Evolutionary conservation across 1,139 yeast genomes (phyloP).

Genomic region (Wickerhamiella pararugosa): DNA sequence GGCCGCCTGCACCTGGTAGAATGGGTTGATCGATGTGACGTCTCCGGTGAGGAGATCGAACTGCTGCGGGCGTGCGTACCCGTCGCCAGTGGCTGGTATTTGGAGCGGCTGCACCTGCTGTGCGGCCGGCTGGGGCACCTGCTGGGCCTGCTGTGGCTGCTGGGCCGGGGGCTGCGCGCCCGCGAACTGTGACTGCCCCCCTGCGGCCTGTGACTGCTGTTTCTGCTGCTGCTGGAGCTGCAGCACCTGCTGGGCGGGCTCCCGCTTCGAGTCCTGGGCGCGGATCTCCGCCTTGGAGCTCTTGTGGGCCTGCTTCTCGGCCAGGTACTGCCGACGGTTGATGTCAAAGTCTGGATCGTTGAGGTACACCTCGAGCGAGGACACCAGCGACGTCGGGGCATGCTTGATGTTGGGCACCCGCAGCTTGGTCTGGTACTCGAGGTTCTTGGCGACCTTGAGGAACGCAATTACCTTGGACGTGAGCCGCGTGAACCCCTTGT

Average conservation of each 20-base stretch:
- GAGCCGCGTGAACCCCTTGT: constrained; percentile 71
- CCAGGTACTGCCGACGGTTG: constrained; percentile 62
- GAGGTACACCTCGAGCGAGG: constrained; percentile 75
- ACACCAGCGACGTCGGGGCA: constrained; percentile 87
- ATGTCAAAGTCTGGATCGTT: constrained; percentile 73
- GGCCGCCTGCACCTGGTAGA: constrained; percentile 5
- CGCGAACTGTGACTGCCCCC: background rate
- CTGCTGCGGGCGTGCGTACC: background rate
- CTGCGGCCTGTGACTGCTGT: background rate
- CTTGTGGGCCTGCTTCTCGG: constrained; percentile 37
- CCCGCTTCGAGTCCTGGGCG: constrained; percentile 15
- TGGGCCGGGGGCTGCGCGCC: constrained; percentile 12
- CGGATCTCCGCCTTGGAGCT: constrained; percentile 13
- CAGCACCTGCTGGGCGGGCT: constrained; percentile 12
- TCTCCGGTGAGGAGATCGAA: constrained; percentile 6
- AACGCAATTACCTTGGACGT: constrained; percentile 81
- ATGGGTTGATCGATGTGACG: constrained; percentile 3
- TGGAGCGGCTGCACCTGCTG: constrained; percentile 1
- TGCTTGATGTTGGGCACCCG: constrained; percentile 94
- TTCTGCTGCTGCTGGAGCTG: constrained; percentile 3
- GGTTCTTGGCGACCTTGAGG: constrained; percentile 74
- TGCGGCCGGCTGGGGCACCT: constrained; percentile 8
- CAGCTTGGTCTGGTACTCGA: constrained; percentile 73
- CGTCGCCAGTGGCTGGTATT: background rate
- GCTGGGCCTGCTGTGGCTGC: constrained; percentile 14